These are phyloP conservation scores for Phyllosticta capitalensis DNA, from an alignment of 2,329 filamentous ascomycete genomes.

Conservation along the genomic window DNA sequence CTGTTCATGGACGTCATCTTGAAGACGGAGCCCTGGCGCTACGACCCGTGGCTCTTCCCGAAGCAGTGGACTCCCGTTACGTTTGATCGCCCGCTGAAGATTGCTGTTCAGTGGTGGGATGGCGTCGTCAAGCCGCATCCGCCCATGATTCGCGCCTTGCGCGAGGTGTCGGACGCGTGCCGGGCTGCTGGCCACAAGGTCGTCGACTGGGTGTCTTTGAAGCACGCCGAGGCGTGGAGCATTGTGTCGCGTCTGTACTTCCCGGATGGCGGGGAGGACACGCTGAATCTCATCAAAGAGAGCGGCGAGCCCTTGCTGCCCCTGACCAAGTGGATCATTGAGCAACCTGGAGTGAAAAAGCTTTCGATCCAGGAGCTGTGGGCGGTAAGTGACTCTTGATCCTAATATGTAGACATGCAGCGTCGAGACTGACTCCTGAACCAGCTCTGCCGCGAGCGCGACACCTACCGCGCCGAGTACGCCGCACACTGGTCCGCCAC, in stretches of 20 bases:
- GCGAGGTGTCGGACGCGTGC: conserved; percentile 35
- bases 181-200: conserved; percentile 41
- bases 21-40: conserved; percentile 44
- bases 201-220: conserved; percentile 40
- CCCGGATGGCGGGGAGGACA: conserved; percentile 48
- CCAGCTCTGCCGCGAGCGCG: conserved; percentile 32
- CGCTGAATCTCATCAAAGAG: conserved; percentile 40
- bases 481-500: conserved; percentile 20
- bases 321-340: conserved; percentile 37
- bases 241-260: conserved; percentile 38
- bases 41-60: conserved; percentile 49
- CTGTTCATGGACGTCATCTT: conserved; percentile 46
- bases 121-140: conserved; percentile 56
- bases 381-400: not conserved
- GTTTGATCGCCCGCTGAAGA: conserved; percentile 31
- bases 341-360: not conserved
- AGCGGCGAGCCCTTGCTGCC: conserved; percentile 51
- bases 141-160: conserved; percentile 50
- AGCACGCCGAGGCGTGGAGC: conserved; percentile 24
- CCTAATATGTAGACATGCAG: not conserved
- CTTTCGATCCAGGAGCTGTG: not conserved
- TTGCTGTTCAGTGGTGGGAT: conserved; percentile 58
- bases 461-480: conserved; percentile 37
- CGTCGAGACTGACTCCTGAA: conserved; percentile 26
- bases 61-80: conserved; percentile 44